Evolutionary conservation across 805 yeast genomes (phyloP).

Genomic region (Kregervanrija delftensis): DNA sequence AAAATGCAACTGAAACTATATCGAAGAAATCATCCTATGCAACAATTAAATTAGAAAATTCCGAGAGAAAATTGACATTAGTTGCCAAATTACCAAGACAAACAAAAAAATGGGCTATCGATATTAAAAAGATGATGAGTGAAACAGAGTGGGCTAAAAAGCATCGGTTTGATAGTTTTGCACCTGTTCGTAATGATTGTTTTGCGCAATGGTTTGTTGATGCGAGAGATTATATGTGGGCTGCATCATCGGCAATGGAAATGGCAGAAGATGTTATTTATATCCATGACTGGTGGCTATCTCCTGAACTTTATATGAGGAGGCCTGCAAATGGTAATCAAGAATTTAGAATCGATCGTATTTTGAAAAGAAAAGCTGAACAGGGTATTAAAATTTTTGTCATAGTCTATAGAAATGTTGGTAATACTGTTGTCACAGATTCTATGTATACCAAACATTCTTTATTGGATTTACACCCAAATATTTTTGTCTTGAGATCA

Average conservation of each 20-base stretch:
- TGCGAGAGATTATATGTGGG: conserved; percentile 90
- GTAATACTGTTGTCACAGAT: conserved; percentile 86
- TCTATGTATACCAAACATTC: conserved; percentile 94
- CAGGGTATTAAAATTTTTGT: conserved; percentile 93
- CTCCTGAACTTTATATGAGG: conserved; percentile 88
- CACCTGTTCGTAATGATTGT: conserved; percentile 80
- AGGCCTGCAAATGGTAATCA: conserved; percentile 95
- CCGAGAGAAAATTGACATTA: conserved; percentile 72
- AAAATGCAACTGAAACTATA: neutral
- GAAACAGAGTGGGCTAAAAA: conserved; percentile 64
- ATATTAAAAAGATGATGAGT: conserved; percentile 62
- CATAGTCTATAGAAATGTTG: conserved; percentile 89
- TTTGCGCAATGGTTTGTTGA: conserved; percentile 97
- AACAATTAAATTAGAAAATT: conserved; percentile 59
- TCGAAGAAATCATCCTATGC: conserved; percentile 38
- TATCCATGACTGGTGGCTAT: conserved; percentile 98
- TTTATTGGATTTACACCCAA: conserved; percentile 73
- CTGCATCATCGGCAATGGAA: conserved; percentile 83
- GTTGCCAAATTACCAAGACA: conserved; percentile 61
- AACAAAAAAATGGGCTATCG: conserved; percentile 66
- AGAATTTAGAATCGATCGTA: conserved; percentile 84
- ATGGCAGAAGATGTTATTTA: conserved; percentile 91
- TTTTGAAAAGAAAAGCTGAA: conserved; percentile 82
- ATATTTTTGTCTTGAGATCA: conserved; percentile 84
- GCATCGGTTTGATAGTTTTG: conserved; percentile 83